Percentiles rank a stretch among this genome's conserved stretches.
Conservation (phyloP, 495 filamentous ascomycete species). For the Xanthoparmelia taractica region DNA sequence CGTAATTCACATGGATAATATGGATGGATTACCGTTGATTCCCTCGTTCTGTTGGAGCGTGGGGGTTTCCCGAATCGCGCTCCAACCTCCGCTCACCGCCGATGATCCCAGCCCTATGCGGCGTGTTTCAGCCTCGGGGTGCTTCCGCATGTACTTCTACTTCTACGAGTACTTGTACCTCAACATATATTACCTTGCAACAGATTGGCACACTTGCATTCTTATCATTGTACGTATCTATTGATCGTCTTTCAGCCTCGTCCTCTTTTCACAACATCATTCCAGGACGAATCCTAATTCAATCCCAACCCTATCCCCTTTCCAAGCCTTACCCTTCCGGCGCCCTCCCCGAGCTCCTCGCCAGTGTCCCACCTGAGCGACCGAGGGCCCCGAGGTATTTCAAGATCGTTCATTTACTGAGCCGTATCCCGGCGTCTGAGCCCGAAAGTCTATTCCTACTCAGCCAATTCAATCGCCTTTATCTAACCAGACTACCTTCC, state of each 20-base stretch:
- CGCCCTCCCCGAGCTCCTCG: background rate
- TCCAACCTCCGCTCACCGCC: constrained; percentile 8
- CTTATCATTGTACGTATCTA: background rate
- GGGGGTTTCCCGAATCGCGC: constrained; percentile 1
- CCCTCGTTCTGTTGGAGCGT: no score
- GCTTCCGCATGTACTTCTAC: background rate
- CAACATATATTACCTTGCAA: background rate
- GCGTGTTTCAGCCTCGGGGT: background rate
- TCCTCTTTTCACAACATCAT: background rate
- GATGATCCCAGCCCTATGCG: constrained; percentile 2
- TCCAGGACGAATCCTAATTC: background rate
- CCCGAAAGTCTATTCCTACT: background rate
- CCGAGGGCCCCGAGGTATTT: background rate
- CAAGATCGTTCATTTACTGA: background rate
- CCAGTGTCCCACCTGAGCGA: background rate
- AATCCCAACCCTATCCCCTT: background rate
- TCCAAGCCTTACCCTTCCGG: no score
- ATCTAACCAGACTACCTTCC: background rate
- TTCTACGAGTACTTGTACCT: no score
- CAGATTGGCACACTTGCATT: background rate
- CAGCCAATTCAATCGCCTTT: background rate
- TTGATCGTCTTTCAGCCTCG: no score
- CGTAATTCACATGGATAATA: background rate
- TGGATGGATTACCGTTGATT: no score
- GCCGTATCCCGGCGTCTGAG: background rate